Conservation (phyloP, 768 basidiomycete genomes). For the Cystobasidium ongulense region DNA sequence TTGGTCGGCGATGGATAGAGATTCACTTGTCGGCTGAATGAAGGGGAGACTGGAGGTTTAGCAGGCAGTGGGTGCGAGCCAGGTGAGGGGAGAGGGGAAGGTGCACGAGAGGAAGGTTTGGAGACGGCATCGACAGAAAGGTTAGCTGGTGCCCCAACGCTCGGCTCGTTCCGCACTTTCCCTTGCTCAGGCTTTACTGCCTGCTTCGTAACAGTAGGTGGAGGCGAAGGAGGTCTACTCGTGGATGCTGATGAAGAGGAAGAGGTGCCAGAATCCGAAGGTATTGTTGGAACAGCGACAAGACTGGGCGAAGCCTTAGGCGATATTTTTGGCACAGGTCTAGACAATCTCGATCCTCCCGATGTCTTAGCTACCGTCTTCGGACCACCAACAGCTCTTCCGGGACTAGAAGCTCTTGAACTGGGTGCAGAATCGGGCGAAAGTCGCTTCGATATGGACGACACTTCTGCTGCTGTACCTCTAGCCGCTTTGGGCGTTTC, state of each 20-base stretch:
- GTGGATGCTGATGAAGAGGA: neutral
- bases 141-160: too few relatives aligned
- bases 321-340: slow-evolving; percentile 9
- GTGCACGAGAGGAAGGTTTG: neutral
- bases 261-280: neutral
- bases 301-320: neutral
- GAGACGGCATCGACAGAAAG: neutral
- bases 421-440: neutral
- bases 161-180: too few relatives aligned
- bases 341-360: slow-evolving; percentile 19
- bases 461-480: neutral
- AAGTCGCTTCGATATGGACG: neutral
- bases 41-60: slow-evolving; percentile 13
- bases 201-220: neutral
- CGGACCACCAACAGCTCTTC: neutral
- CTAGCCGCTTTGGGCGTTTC: neutral
- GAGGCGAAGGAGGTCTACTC: neutral
- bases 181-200: neutral
- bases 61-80: slow-evolving; percentile 11
- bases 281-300: neutral
- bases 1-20: neutral
- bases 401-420: neutral
- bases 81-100: slow-evolving; percentile 17
- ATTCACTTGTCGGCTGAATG: neutral
- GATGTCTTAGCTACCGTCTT: slow-evolving; percentile 11